Base-by-base conservation (phyloP, 2,329 filamentous ascomycete genomes). In the Aurifilum marmelostoma region DNA sequence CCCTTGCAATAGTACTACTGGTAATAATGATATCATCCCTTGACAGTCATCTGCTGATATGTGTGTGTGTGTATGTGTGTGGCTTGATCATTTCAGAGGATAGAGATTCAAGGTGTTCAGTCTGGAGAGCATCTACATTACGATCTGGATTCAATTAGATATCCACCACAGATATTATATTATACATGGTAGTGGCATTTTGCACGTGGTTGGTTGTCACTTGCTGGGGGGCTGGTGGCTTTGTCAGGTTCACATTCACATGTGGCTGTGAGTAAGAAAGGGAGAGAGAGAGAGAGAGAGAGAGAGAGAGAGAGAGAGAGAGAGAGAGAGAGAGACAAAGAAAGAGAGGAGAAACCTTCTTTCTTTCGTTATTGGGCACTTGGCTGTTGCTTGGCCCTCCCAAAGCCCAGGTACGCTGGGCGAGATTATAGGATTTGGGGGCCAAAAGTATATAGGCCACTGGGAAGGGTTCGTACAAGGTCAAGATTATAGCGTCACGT, bases 401-500 rank as follows among this genome's bases (percentile, higher is more conserved):
- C 41, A 34, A 34, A 47, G 43, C 24, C 50, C 52, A 56, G 27
- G 16, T 14, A 27, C 24, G 27, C 32, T 27, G 27, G 24, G 24
- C 21, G 52, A 24, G 14, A 32, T 14, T 34, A 3, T 47, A 21
- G 24, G 8, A 34, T 7, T 56, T 56, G 52, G 52, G 52, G 52
- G 52, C 52, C 52, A 56, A 56, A 56, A 47, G n/a, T 14, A 47
- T n/a, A 47, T 61, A 65, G n/a, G 50, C 60, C 60, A 63, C 62
- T 54, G 18, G 41, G 2, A 14, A 29, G 14, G 12, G 52, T 24
- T 56, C 52, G 52, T 29, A 54, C 52, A 56, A 56, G 52, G 52
- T 56, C 52, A 29, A 54, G 52, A 56, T 29, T 58, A 56, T 32
- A 62, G 39, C 63, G 66, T 70, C 69, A 70, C 69, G 69, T 70